phyloP scores from a whole-genome alignment of 345 rosid genomes.

The Lepidium didymum region DNA sequence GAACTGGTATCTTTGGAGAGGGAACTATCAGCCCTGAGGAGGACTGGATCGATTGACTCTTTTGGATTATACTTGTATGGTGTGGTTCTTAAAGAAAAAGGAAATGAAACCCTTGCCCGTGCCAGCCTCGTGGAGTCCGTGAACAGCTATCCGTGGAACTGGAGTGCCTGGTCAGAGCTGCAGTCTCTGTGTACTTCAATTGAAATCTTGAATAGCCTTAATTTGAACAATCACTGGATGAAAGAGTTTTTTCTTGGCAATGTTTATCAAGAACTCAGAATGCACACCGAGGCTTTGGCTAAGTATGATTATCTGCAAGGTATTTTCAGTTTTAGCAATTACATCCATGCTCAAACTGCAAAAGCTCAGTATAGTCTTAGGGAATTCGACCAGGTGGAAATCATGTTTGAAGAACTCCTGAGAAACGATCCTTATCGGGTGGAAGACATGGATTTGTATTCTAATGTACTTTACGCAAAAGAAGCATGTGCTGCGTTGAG shows the following conservation, averaged over 20 bases:
- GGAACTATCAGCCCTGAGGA: constrained; percentile 62
- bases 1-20: constrained; percentile 77
- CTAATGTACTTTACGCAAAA: constrained; percentile 90
- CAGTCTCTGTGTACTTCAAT: constrained; percentile 69
- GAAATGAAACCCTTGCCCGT: constrained; percentile 65
- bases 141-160: constrained; percentile 95
- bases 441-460: constrained; percentile 96
- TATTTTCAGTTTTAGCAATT: constrained; percentile 72
- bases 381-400: constrained; percentile 94
- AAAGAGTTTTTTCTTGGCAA: constrained; percentile 88
- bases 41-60: constrained; percentile 69
- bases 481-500: constrained; percentile 86
- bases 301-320: constrained; percentile 70
- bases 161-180: constrained; percentile 97
- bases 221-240: constrained; percentile 88
- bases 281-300: constrained; percentile 70
- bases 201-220: constrained; percentile 64
- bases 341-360: constrained; percentile 91
- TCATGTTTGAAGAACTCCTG: constrained; percentile 78
- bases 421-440: constrained; percentile 83
- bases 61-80: constrained; percentile 86
- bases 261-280: constrained; percentile 85
- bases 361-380: constrained; percentile 85
- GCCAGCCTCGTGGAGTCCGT: constrained; percentile 82
- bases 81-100: constrained; percentile 84